Base-by-base conservation (phyloP, 768 basidiomycete genomes). In the Hericium coralloides region DNA sequence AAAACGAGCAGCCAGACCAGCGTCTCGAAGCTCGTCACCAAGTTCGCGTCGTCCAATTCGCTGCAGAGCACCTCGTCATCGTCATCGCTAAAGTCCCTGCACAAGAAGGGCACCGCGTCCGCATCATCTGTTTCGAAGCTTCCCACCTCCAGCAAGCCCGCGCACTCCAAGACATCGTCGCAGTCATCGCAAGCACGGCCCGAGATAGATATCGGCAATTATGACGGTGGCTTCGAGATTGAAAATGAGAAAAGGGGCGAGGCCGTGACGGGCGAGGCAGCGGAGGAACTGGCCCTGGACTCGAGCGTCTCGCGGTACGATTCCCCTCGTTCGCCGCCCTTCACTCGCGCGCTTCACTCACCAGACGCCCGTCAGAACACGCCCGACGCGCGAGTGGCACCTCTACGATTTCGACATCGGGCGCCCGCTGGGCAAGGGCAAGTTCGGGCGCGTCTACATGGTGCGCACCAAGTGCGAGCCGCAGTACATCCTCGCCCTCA, bases 361-460 rank as follows among this genome's bases (percentile, higher is more conserved):
- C 53, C 39, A 60, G 61, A 25, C 43, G 48, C 36, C 52, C 31
- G 10, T 31, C 50, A 89, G 88, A 56, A 77, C 74, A 59, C 79
- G 74, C 38, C 91, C 89, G 18, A 92, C 91, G 0, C 81, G 84
- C 18, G 90, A 92, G 65, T 93, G 94, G 87, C 83, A 81, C 31
- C 75, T 98, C 4, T 81, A 82, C 58, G 79, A 85, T 55, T 97
- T 99, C 64, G 92, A 97, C 60, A 95, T 98, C 66, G 95, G 97
- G 17, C 83, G 93, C 12, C 93, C 94, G 3, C 79, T 99, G 1
- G 97, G 97, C n/a, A 98, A 98, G 69, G 97, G 97, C 49, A 98
- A 98, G 74, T 99, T 98, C 64, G 97, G 97, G 1, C 89, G 93
- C 2, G 97, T 99, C 23, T 98, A 99, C 76, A 95, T 98, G 87